Evolutionary conservation across 495 filamentous ascomycete genomes (phyloP).

Genomic region (Talaromyces nanjingensis): DNA sequence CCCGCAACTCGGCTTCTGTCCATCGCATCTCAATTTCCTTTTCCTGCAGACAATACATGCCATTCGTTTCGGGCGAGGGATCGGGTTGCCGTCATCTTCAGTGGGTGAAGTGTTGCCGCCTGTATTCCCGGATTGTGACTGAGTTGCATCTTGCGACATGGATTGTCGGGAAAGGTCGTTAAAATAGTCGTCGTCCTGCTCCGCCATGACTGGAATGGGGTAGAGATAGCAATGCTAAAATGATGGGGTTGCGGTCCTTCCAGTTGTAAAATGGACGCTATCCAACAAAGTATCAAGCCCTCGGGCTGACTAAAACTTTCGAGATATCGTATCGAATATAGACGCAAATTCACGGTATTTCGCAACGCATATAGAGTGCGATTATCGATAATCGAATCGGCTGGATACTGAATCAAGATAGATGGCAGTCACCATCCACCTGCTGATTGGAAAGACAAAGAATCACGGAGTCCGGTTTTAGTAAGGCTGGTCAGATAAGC

Average conservation of each 20-base stretch:
- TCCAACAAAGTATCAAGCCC: not conserved
- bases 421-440: not conserved
- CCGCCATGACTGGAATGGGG: slow-evolving; percentile 16
- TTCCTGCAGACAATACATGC: slow-evolving; percentile 96
- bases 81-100: slow-evolving; percentile 49
- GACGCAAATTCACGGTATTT: not conserved
- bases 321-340: not conserved
- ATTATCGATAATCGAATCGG: not conserved
- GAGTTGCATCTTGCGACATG: slow-evolving; percentile 21
- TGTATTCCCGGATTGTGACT: slow-evolving; percentile 21
- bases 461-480: not conserved
- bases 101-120: slow-evolving; percentile 24
- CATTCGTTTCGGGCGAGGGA: slow-evolving; percentile 84
- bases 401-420: not conserved
- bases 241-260: not conserved
- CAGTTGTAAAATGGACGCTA: not conserved
- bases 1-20: slow-evolving; percentile 72
- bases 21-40: slow-evolving; percentile 79
- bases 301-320: not conserved
- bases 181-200: slow-evolving; percentile 32
- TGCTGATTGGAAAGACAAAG: not conserved
- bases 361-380: not conserved
- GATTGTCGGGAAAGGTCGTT: slow-evolving; percentile 49
- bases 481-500: not conserved
- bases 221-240: not conserved